Evolutionary conservation across 2,329 filamentous ascomycete species (phyloP).

Genomic region (Epicoccum sorghinum): DNA sequence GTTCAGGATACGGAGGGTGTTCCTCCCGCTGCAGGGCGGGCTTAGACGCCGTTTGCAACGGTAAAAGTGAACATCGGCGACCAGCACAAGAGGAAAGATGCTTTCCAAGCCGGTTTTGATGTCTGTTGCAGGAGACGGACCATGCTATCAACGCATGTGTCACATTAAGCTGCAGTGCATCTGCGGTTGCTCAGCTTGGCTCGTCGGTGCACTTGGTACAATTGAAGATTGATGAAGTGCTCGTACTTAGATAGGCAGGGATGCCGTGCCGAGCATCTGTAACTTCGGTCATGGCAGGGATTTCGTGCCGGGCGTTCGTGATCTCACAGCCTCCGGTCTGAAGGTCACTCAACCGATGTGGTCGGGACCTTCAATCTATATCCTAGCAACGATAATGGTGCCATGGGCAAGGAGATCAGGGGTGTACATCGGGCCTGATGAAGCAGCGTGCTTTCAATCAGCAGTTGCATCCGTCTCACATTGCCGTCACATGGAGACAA

Average conservation of each 20-base stretch:
- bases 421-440: not conserved
- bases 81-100: not conserved
- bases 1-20: not conserved
- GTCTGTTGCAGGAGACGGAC: too few relatives aligned
- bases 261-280: constrained; percentile 1
- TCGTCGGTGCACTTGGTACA: not conserved
- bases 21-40: not conserved
- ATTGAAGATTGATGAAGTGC: not conserved
- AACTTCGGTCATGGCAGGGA: not conserved
- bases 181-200: not conserved
- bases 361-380: constrained; percentile 3
- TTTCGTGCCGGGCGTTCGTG: not conserved
- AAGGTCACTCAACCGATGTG: not conserved
- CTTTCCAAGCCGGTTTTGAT: not conserved
- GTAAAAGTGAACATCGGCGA: not conserved
- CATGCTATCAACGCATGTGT: too few relatives aligned
- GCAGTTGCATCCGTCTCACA: not conserved
- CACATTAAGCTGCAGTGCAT: too few relatives aligned
- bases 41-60: not conserved
- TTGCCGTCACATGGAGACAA: not conserved
- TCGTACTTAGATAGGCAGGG: not conserved
- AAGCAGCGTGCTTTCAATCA: not conserved
- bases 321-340: constrained; percentile 1
- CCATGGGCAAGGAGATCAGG: not conserved
- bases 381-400: not conserved